These are phyloP conservation scores for Didymella lethalis DNA, from an alignment of 2,329 filamentous ascomycete genomes.

Conservation along the genomic window DNA sequence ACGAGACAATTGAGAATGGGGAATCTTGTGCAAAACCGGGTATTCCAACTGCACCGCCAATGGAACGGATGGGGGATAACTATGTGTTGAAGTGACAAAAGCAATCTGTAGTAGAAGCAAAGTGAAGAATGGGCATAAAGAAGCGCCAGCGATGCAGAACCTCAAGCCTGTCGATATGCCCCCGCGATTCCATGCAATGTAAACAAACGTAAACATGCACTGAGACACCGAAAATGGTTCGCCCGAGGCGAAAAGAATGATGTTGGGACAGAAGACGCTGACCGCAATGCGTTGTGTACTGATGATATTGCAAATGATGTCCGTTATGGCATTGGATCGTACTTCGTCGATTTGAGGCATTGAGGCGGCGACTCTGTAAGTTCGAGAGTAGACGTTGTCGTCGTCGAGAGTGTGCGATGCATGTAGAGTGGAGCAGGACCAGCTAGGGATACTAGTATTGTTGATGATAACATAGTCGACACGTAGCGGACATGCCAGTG, in stretches of 20 bases:
- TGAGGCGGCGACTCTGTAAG: not conserved
- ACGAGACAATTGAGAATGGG: constrained; percentile 32
- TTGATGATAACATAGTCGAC: not conserved
- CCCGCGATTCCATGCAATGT: constrained; percentile 44
- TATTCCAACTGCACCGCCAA: constrained; percentile 25
- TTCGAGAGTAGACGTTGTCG: not conserved
- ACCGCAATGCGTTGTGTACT: constrained; percentile 7
- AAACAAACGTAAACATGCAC: constrained; percentile 34
- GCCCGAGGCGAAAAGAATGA: constrained; percentile 10
- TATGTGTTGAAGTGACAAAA: constrained; percentile 24
- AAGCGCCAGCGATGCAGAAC: constrained; percentile 36
- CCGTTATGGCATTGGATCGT: constrained; percentile 10
- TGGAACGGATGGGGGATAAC: constrained; percentile 30
- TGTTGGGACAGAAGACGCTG: constrained; percentile 7
- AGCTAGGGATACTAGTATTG: constrained; percentile 2
- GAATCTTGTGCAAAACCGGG: constrained; percentile 41
- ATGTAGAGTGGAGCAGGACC: constrained; percentile 6
- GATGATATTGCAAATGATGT: constrained; percentile 8
- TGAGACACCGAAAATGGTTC: constrained; percentile 34
- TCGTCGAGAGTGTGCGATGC: not conserved
- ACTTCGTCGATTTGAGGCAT: constrained; percentile 1
- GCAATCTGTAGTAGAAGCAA: constrained; percentile 24
- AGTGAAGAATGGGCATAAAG: constrained; percentile 25
- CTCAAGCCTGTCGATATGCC: constrained; percentile 23
- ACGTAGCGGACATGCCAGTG: not conserved